Evolutionary conservation across 2,329 filamentous ascomycete species (phyloP), one percentile per base, ranked within the genome.

Genomic region (Neopestalotiopsis sp.): DNA sequence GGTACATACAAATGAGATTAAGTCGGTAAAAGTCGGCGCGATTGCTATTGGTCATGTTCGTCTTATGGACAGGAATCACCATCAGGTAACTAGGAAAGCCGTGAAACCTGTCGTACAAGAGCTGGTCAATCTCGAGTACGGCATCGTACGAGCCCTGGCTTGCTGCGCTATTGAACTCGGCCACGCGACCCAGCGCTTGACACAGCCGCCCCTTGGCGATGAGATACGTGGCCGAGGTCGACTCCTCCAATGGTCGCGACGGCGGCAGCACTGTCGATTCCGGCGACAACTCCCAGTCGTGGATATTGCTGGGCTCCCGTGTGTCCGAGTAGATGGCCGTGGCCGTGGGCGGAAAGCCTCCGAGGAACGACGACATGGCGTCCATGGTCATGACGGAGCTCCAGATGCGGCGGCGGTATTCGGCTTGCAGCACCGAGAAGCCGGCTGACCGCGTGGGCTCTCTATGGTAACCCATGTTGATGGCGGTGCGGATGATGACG

Each of bases 381-480:
- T 89, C 87, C 68, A 83, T 80, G 45, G 82, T 82, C 32, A 85
- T 79, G 14, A 88, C 78, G 34, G 83, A 83, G 7, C 81, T 81
- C 86, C 77, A 79, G 5, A 73, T 70, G 49, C 77, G 76, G 14
- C 76, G 74, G 5, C 77, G 73, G 57, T 75, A 86, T 74, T 88
- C 86, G 20, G 83, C 85, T 69, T 85, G 80, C 63, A 86, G 85
- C 2, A 81, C 79, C 2, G 84, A 79, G 68, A 88, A 82, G 53
- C 32, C 79, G 79, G 3, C 14, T 1, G 59, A 62, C 4, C n/a
- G 34, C 2, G 59, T 42, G 32, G 85, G 80, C 71, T 87, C 86
- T 65, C 85, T 80, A 73, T 88, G 86, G 67, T 87, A 82, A 9
- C 86, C 86, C 84, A 87, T 87, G 53, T 85, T 80, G 81, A 88